Conservation (phyloP, 2,329 filamentous ascomycete species). For the Coleophoma eucalyptorum region DNA sequence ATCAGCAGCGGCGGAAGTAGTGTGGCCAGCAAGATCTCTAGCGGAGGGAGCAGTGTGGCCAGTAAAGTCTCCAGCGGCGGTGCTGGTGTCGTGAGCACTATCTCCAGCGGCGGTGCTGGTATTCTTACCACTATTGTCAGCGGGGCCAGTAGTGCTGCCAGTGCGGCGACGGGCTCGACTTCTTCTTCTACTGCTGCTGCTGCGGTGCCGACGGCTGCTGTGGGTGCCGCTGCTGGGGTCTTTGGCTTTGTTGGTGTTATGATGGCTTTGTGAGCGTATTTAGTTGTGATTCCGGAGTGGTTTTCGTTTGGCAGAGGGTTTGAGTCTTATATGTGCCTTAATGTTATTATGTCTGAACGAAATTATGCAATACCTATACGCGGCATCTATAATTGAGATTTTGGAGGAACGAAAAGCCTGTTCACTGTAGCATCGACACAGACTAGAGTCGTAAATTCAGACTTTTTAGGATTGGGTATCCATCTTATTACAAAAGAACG, state of each 20-base stretch:
- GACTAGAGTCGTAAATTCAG: too few species aligned
- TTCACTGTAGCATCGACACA: too few species aligned
- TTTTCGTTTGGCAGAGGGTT: too few species aligned
- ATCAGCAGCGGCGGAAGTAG: conserved; percentile 1
- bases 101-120: not conserved
- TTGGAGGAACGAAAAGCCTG: too few species aligned
- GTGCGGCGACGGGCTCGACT: not conserved
- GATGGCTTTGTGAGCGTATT: conserved; percentile 5
- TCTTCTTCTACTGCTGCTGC: conserved; percentile 5
- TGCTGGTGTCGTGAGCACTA: not conserved
- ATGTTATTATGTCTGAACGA: not conserved
- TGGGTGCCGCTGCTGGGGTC: conserved; percentile 9
- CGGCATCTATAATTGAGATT: too few species aligned
- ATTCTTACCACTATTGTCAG: not conserved
- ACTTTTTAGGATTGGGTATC: too few species aligned
- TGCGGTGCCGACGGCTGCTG: conserved; percentile 6
- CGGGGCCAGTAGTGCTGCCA: conserved; percentile 1
- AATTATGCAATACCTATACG: not conserved
- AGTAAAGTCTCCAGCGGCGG: not conserved
- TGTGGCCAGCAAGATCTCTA: conserved; percentile 1
- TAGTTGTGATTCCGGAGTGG: not conserved
- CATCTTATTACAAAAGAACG: too few species aligned
- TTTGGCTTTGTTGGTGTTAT: conserved; percentile 12
- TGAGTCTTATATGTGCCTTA: not conserved
- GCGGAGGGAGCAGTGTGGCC: not conserved